Evolutionary conservation across 2,329 filamentous ascomycete genomes (phyloP).

Genomic region (Xylaria sp.): DNA sequence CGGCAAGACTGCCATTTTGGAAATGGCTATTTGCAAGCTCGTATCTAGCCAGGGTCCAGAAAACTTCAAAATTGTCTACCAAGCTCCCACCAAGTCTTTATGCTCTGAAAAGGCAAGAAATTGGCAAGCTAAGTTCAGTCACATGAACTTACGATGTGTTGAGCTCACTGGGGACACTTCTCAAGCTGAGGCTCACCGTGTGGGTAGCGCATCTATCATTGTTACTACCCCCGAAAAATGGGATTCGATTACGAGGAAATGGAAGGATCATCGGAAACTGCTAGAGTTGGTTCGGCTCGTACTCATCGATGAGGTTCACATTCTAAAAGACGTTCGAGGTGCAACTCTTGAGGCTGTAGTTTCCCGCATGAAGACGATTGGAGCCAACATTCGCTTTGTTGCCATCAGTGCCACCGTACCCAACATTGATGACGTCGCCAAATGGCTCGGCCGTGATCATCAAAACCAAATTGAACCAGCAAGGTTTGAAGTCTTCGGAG

Average conservation of each 20-base stretch:
- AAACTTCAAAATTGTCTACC: slow-evolving; percentile 84
- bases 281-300: slow-evolving; percentile 82
- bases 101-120: slow-evolving; percentile 81
- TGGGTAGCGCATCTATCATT: slow-evolving; percentile 82
- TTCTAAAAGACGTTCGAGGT: slow-evolving; percentile 81
- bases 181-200: slow-evolving; percentile 70
- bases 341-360: slow-evolving; percentile 86
- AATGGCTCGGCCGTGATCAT: slow-evolving; percentile 78
- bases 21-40: slow-evolving; percentile 82
- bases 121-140: slow-evolving; percentile 79
- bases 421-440: slow-evolving; percentile 82
- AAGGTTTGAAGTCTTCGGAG: slow-evolving; percentile 75
- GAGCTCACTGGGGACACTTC: slow-evolving; percentile 88
- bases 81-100: slow-evolving; percentile 85
- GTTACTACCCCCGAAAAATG: slow-evolving; percentile 92
- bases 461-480: slow-evolving; percentile 72
- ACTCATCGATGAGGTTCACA: slow-evolving; percentile 89
- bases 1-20: slow-evolving; percentile 84
- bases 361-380: slow-evolving; percentile 86
- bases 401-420: slow-evolving; percentile 86
- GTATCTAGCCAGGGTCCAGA: slow-evolving; percentile 65
- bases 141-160: slow-evolving; percentile 74
- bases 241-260: slow-evolving; percentile 89
- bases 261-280: slow-evolving; percentile 81
- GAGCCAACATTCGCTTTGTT: slow-evolving; percentile 79